Percentiles rank a stretch among this genome's conserved stretches.
Evolutionary conservation across 495 filamentous ascomycete genomes (phyloP).

Genomic region (Aspergillus leporis): DNA sequence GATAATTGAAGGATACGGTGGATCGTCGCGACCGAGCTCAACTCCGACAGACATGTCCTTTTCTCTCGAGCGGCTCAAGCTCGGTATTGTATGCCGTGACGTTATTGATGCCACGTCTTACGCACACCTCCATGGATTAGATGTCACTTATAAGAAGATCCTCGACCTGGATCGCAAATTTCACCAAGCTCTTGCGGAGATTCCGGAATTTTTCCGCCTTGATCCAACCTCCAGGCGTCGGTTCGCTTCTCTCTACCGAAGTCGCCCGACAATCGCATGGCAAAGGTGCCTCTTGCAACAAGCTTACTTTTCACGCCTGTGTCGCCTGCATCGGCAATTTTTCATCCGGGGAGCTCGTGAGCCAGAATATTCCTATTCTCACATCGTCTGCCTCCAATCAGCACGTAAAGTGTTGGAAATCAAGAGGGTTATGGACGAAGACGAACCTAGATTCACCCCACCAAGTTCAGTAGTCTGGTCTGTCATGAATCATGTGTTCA

Average conservation of each 20-base stretch:
- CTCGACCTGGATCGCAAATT: conserved; percentile 38
- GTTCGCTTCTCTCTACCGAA: conserved; percentile 34
- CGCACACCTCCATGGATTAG: conserved; percentile 30
- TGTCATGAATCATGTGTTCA: conserved; percentile 47
- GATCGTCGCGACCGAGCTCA: conserved; percentile 13
- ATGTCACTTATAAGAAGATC: conserved; percentile 39
- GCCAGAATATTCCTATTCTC: conserved; percentile 45
- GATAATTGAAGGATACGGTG: conserved; percentile 11
- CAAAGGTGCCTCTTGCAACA: conserved; percentile 42
- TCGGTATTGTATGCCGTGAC: conserved; percentile 43
- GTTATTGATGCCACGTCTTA: conserved; percentile 38
- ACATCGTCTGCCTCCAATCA: conserved; percentile 42
- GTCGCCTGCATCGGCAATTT: conserved; percentile 45
- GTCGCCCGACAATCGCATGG: conserved; percentile 40
- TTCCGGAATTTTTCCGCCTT: conserved; percentile 38
- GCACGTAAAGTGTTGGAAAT: conserved; percentile 45
- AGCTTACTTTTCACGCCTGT: conserved; percentile 43
- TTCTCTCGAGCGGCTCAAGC: conserved; percentile 38
- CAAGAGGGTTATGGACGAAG: conserved; percentile 42
- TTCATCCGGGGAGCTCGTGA: conserved; percentile 43
- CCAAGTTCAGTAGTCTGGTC: conserved; percentile 36
- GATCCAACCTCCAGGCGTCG: conserved; percentile 32
- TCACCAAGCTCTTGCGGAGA: conserved; percentile 24
- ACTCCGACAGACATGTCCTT: conserved; percentile 47
- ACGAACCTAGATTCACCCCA: conserved; percentile 27